phyloP scores from a whole-genome alignment of 2,329 filamentous ascomycete genomes.

The Colletotrichum noveboracense region DNA sequence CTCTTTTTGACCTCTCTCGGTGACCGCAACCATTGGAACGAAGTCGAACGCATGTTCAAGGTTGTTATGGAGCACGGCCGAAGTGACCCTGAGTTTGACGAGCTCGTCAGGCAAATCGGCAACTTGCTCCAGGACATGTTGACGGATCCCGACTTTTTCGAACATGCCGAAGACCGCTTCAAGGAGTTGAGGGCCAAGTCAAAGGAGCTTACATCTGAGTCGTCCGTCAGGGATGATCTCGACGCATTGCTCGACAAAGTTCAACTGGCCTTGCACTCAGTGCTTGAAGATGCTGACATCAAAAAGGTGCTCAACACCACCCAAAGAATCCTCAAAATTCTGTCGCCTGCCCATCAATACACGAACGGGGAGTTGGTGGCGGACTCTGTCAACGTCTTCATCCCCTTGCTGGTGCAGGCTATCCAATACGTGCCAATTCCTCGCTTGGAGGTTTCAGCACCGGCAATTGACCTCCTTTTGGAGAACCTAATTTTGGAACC shows the following conservation, averaged over 20 bases:
- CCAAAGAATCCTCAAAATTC: slow-evolving; percentile 69
- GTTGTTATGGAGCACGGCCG: slow-evolving; percentile 75
- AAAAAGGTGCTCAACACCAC: slow-evolving; percentile 71
- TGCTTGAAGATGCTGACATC: slow-evolving; percentile 75
- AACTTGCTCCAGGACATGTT: slow-evolving; percentile 80
- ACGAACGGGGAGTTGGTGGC: slow-evolving; percentile 75
- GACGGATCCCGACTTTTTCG: slow-evolving; percentile 85
- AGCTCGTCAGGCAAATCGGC: slow-evolving; percentile 75
- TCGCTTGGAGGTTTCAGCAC: slow-evolving; percentile 84
- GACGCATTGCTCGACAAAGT: slow-evolving; percentile 74
- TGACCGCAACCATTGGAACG: slow-evolving; percentile 75
- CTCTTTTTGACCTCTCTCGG: slow-evolving; percentile 81
- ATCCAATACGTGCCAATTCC: slow-evolving; percentile 91
- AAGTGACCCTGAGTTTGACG: slow-evolving; percentile 83
- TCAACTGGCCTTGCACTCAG: slow-evolving; percentile 70
- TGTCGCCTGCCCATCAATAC: slow-evolving; percentile 69
- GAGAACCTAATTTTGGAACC: slow-evolving; percentile 93
- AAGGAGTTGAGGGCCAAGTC: slow-evolving; percentile 56
- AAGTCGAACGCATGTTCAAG: slow-evolving; percentile 71
- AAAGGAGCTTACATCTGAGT: slow-evolving; percentile 70
- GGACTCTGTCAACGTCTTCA: slow-evolving; percentile 80
- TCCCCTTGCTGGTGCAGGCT: slow-evolving; percentile 76
- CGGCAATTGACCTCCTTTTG: slow-evolving; percentile 82
- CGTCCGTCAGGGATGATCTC: slow-evolving; percentile 73
- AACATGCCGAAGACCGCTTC: slow-evolving; percentile 67